Base-by-base conservation (phyloP, 345 rosid species). In the Populus simonii region DNA sequence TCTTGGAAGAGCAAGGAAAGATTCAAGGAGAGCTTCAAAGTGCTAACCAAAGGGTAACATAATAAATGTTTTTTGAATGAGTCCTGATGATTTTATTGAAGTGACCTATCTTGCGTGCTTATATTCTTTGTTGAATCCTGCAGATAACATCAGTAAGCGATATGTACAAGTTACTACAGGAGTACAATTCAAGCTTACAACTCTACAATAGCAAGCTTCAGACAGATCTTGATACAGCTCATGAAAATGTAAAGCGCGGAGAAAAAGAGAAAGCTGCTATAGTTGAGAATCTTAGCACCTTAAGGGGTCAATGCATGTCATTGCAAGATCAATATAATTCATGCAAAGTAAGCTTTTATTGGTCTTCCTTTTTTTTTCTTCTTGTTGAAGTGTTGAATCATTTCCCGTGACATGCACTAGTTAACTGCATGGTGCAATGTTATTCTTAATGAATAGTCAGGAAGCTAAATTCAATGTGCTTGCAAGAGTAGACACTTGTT, bases 131-230 rank as follows among this genome's bases (percentile, higher is more conserved):
- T 45, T 80, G 33, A 75, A 72, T 62, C 61, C 68, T 86, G 85
- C 91, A 96, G 99, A 90, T 93, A 85, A 80, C 86, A n/a, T 92
- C 99, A 7, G 82, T 92, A 11, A 93, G 88, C 86, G 99, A 96
- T 80, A 96, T 96, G 98, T 96, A 96, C 90, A 92, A 91, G 88
- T 89, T 92, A 67, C 77, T 96, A 69, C 99, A 92, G 80, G 99
- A 96, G 82, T 96, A 93, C 82, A 96, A 96, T 79, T 87, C 96
- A 72, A 93, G 99, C 88, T 85, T 96, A 85, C 99, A 96, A 85
- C 89, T 88, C 65, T 96, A 96, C 76, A 96, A 96, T 73, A 88
- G 89, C 84, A 96, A 93, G 77, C 98, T 96, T 68, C 99, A 96
- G 87, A 86, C 88, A n/a, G 99, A 96, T 80, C 91, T 96, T 77